Evolutionary conservation across 768 basidiomycete species (phyloP).

Genomic region (Leucocoprinus sp.): DNA sequence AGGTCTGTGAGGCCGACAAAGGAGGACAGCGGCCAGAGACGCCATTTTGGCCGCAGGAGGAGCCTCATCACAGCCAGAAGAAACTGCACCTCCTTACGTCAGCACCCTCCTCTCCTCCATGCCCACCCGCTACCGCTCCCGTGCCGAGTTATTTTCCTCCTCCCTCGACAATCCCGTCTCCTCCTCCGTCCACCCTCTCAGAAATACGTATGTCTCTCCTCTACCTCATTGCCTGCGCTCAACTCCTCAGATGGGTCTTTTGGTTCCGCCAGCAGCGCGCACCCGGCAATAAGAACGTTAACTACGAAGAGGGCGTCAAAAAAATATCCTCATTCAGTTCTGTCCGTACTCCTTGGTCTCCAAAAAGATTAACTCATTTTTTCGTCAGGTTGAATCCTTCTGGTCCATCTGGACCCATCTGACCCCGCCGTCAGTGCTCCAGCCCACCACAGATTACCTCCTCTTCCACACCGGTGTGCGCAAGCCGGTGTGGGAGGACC

Average conservation of each 20-base stretch:
- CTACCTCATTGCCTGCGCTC: constrained; percentile 22
- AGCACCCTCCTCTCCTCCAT: constrained; percentile 7
- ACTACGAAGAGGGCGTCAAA: constrained; percentile 93
- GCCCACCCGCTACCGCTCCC: constrained; percentile 27
- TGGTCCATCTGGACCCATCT: constrained; percentile 94
- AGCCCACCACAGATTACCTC: constrained; percentile 90
- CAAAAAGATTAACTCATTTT: background rate
- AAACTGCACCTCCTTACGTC: constrained; percentile 21
- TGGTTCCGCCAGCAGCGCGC: constrained; percentile 89
- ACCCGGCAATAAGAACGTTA: constrained; percentile 82
- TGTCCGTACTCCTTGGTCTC: constrained; percentile 32
- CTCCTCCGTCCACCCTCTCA: constrained; percentile 62
- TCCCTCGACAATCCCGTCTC: constrained; percentile 21
- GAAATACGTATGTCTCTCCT: constrained; percentile 85
- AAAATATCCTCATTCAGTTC: constrained; percentile 86
- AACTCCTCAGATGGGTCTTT: constrained; percentile 66
- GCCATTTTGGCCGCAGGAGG: constrained; percentile 75
- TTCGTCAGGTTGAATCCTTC: constrained; percentile 79
- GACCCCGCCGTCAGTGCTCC: constrained; percentile 71
- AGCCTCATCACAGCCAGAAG: constrained; percentile 53
- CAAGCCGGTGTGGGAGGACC: constrained; percentile 95
- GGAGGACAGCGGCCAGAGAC: constrained; percentile 73
- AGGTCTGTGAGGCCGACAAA: constrained; percentile 87
- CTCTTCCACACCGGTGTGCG: constrained; percentile 82
- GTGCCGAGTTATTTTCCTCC: constrained; percentile 63